phyloP scores from a whole-genome alignment of 75 land plant genomes.

The Gnetum montanum region DNA sequence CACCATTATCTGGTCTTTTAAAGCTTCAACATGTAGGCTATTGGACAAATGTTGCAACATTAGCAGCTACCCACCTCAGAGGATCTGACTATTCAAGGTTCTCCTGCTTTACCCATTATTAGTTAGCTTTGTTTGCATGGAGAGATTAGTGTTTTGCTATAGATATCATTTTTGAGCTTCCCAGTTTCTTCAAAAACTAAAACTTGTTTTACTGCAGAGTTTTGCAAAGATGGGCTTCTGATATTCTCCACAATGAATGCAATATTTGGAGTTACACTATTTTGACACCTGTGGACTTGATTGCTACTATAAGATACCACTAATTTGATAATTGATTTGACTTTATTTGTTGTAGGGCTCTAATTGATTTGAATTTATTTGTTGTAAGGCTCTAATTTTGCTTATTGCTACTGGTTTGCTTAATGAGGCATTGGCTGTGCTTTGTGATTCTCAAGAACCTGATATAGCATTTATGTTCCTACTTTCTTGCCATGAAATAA shows the following conservation, averaged over 20 bases:
- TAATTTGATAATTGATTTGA: neutral
- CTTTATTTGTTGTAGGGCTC: neutral
- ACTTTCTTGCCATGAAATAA: slow-evolving; percentile 85
- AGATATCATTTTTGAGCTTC: too few relatives aligned
- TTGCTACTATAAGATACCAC: neutral
- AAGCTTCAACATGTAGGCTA: slow-evolving; percentile 99
- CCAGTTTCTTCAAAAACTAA: too few relatives aligned
- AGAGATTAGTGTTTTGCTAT: neutral
- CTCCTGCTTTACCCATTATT: neutral
- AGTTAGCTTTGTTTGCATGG: neutral
- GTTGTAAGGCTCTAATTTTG: slow-evolving; percentile 80
- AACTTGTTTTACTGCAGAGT: slow-evolving; percentile 45
- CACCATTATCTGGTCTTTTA: too few relatives aligned
- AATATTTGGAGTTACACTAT: slow-evolving; percentile 96
- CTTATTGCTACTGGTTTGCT: slow-evolving; percentile 89
- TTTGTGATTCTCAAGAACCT: slow-evolving; percentile 75
- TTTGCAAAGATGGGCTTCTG: slow-evolving; percentile 90
- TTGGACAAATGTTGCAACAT: slow-evolving; percentile 96
- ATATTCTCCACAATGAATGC: slow-evolving; percentile 68
- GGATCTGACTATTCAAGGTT: slow-evolving; percentile 96
- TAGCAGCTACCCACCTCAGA: slow-evolving; percentile 88
- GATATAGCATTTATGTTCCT: slow-evolving; percentile 93
- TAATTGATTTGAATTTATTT: too few relatives aligned
- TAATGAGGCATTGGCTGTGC: slow-evolving; percentile 82
- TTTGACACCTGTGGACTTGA: neutral